These are phyloP conservation scores for Rhytidiadelphus loreus DNA, from an alignment of 225 moss, liverwort and hornwort genomes.

Conservation along the genomic window DNA sequence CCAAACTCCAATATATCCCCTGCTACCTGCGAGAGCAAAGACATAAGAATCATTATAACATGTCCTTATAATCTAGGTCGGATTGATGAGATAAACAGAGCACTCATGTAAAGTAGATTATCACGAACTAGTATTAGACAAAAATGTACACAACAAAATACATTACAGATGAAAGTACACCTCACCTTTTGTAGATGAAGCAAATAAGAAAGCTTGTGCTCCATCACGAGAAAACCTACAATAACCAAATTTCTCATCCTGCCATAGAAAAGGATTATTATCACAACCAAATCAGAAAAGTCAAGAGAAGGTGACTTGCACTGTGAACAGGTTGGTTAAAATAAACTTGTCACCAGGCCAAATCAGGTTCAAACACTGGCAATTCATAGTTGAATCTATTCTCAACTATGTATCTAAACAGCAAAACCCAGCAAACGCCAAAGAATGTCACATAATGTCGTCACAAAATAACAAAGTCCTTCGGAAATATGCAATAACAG, in stretches of 20 bases:
- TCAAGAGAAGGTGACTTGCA: not conserved
- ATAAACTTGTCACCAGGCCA: not conserved
- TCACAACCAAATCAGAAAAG: not conserved
- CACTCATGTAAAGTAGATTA: not conserved
- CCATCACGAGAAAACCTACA: constrained; percentile 78
- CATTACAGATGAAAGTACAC: not conserved
- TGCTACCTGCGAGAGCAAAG: not conserved
- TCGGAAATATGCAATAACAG: not conserved
- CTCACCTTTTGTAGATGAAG: constrained; percentile 56
- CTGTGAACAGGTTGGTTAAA: not conserved
- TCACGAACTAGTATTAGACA: not conserved
- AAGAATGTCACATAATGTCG: not conserved
- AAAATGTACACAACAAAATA: not conserved
- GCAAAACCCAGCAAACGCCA: not conserved
- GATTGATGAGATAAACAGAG: not conserved
- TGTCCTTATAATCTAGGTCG: not conserved
- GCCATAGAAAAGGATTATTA: not conserved
- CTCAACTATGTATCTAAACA: not conserved
- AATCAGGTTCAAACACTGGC: not conserved
- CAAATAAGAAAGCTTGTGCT: constrained; percentile 63
- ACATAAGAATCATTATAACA: not conserved
- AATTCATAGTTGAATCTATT: not conserved
- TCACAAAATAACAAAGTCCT: not conserved
- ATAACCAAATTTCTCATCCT: constrained; percentile 84
- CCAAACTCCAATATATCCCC: constrained; percentile 72